phyloP scores from a whole-genome alignment of 2,329 filamentous ascomycete genomes.

The Fusarium pilosicola region DNA sequence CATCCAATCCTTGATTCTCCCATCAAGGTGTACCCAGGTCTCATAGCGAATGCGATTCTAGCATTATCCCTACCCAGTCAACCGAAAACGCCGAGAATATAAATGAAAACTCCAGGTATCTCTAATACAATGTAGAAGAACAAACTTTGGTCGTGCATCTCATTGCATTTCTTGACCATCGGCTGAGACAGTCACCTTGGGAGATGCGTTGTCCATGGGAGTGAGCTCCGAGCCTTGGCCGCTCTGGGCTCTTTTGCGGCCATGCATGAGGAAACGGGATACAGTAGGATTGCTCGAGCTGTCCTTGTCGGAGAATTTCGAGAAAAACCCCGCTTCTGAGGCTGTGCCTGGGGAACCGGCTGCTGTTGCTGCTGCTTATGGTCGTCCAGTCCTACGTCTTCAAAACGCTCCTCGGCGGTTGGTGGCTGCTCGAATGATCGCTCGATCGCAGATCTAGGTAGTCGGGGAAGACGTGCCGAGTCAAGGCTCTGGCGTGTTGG shows the following conservation, averaged over 20 bases:
- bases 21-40: constrained; percentile 29
- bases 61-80: constrained; percentile 31
- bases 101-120: constrained; percentile 41
- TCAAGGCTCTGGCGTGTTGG: constrained; percentile 83
- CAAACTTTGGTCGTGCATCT: constrained; percentile 16
- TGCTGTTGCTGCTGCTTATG: constrained; percentile 55
- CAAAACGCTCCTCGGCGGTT: constrained; percentile 84
- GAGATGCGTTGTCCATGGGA: constrained; percentile 61
- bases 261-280: constrained; percentile 73
- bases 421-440: constrained; percentile 68
- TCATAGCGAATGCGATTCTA: constrained; percentile 42
- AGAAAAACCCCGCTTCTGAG: constrained; percentile 76
- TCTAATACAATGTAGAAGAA: constrained; percentile 43
- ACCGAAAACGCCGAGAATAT: constrained; percentile 41
- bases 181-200: constrained; percentile 42
- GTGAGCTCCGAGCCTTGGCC: constrained; percentile 78
- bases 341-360: constrained; percentile 34
- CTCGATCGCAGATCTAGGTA: constrained; percentile 69
- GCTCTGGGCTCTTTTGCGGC: constrained; percentile 73
- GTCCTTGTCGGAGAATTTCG: constrained; percentile 71
- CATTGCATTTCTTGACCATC: constrained; percentile 44
- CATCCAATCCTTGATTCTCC: constrained; percentile 20
- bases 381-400: constrained; percentile 91
- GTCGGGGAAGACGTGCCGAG: constrained; percentile 71
- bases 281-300: constrained; percentile 52